A percentile compares a stretch with the other conserved stretches of the same genome.
phyloP scores from a whole-genome alignment of 140 eudicot genomes.

The Senecio squalidus region DNA sequence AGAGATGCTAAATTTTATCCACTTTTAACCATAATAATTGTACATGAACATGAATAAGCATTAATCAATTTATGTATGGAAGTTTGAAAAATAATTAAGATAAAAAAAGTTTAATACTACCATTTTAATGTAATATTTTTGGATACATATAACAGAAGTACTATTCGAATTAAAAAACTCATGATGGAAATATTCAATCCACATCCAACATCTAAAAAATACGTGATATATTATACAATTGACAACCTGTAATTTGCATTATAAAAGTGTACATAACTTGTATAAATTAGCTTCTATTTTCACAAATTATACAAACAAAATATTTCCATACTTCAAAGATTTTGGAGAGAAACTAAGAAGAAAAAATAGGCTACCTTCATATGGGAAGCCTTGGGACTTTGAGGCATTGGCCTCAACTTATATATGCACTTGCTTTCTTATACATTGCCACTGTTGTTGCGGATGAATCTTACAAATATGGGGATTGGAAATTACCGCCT shows the following conservation, averaged over 20 bases:
- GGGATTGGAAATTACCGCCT: constrained; percentile 25
- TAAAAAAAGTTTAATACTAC: too few species aligned
- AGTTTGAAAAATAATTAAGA: too few species aligned
- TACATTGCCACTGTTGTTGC: constrained; percentile 21
- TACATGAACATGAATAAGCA: too few species aligned
- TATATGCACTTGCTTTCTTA: constrained; percentile 26
- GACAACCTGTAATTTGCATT: constrained; percentile 17
- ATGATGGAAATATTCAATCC: too few species aligned
- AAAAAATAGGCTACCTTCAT: not conserved
- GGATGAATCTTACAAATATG: constrained; percentile 16
- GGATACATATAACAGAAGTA: too few species aligned
- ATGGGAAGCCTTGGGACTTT: constrained; percentile 17
- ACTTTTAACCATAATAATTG: too few species aligned
- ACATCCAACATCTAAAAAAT: too few species aligned
- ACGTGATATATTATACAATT: too few species aligned
- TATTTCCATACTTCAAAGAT: not conserved
- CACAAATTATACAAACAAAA: not conserved
- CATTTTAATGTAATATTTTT: too few species aligned
- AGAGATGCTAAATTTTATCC: too few species aligned
- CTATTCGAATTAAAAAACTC: too few species aligned
- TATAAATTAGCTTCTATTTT: constrained; percentile 18
- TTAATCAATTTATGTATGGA: too few species aligned
- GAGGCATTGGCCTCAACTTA: constrained; percentile 38
- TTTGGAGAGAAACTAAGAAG: not conserved
- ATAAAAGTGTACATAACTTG: not conserved